phyloP scores from a whole-genome alignment of 1,284 basidiomycete species.

The Ganoderma multipileum region DNA sequence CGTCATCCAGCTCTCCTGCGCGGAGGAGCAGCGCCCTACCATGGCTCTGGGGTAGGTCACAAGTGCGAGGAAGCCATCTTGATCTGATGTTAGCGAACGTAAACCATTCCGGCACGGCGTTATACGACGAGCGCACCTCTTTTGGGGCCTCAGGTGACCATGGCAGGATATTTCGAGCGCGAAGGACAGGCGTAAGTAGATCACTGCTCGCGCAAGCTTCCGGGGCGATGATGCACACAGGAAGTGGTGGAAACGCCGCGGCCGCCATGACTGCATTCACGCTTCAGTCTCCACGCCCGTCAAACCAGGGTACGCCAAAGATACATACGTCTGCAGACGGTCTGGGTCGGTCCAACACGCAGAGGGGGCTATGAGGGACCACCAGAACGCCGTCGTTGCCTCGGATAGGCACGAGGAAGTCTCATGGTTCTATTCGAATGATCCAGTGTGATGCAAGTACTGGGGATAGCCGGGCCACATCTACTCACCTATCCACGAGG shows the following conservation, averaged over 20 bases:
- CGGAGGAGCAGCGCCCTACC: conserved; percentile 11
- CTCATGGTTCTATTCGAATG: neutral
- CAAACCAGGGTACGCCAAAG: neutral
- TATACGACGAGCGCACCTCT: conserved; percentile 10
- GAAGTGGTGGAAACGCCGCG: neutral
- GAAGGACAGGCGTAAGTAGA: neutral
- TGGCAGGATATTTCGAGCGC: neutral
- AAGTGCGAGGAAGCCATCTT: conserved; percentile 18
- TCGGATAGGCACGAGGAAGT: neutral
- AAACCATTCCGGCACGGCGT: conserved; percentile 1
- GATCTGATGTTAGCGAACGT: conserved; percentile 18
- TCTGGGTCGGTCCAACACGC: neutral
- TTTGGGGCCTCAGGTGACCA: conserved; percentile 17
- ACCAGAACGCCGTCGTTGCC: neutral
- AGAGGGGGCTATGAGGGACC: neutral
- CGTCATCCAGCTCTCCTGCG: conserved; percentile 15
- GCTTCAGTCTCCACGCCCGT: neutral
- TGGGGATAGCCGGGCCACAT: neutral
- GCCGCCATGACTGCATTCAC: neutral
- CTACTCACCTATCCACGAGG: neutral
- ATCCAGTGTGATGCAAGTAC: neutral
- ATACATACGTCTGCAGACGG: neutral
- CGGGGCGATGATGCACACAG: neutral
- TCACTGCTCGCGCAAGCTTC: neutral
- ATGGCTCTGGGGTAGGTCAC: conserved; percentile 16